Base-by-base conservation (phyloP, 305 asterid species). In the Fraxinus dipetala region DNA sequence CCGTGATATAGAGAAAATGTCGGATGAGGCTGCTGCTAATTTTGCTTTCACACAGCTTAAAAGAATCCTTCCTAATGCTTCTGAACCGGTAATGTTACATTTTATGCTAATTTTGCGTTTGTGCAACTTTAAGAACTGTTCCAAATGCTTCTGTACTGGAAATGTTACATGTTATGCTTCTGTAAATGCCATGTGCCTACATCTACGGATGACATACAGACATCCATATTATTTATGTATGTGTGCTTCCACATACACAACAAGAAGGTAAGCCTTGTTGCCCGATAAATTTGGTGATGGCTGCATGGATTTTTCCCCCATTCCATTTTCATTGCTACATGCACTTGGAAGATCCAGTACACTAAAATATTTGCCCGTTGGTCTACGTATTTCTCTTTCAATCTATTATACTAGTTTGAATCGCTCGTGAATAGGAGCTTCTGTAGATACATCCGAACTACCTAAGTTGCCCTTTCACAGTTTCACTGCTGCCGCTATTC, bases 11-110 rank as follows among this genome's bases (percentile, higher is more conserved):
- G 97, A 89, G 85, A 95, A 95, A 86, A 89, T 92, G 93, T 89
- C 98, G 0, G 98, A 96, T 69, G 97, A 95, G 86, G 91, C 86
- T 75, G 98, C 99, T 78, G 98, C 97, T 40, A 89, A 88, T 86
- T 94, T 94, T 81, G 98, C 99, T 78, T 91, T 88, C 77, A 85
- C 81, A 16, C 97, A 96, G 76, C 95, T 96, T 22, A 89, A 93
- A 86, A 89, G 88, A 85, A 96, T 96, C 80, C 96, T 96, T 69
- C 99, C 99, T 36, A 86, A 92, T 85, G 98, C 98, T 75, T 89
- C 92, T 69, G 80, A 89, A 77, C 99, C 99, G 89, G 99, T 96
- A 92, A 86, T 48, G 38, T 63, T 82, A 69, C 22, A 69, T 69
- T 30, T 69, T 30, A 69, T 65, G 3, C 34, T 65, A 65, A 26